Conservation (phyloP, 371 early-diverging fungal genomes). For the Actinomucor elegans region DNA sequence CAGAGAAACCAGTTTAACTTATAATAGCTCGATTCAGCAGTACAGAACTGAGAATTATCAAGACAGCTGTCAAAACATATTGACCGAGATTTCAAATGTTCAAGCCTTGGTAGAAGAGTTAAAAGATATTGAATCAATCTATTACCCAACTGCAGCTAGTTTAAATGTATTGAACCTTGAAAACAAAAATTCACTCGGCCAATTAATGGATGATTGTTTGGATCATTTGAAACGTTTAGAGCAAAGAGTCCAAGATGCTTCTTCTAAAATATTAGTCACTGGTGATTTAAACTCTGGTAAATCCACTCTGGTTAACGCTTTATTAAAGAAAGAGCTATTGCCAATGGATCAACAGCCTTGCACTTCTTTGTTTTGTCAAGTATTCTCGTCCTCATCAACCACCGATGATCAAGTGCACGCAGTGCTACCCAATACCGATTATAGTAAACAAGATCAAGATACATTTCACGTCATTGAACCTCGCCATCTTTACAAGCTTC, state of each 20-base stretch:
- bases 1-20: too few species aligned
- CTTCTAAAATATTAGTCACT: conserved; percentile 92
- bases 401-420: conserved; percentile 87
- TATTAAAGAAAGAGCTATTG: conserved; percentile 84
- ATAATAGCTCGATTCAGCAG: too few species aligned
- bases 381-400: conserved; percentile 41
- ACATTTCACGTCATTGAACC: conserved; percentile 75
- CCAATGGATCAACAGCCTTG: conserved; percentile 97
- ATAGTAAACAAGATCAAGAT: neutral
- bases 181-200: conserved; percentile 66
- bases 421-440: conserved; percentile 30
- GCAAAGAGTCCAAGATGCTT: conserved; percentile 84
- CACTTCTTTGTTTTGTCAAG: conserved; percentile 93
- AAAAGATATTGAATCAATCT: conserved; percentile 55
- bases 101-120: conserved; percentile 30
- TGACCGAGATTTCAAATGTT: conserved; percentile 57
- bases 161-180: conserved; percentile 38
- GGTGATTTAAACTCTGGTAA: conserved; percentile 98
- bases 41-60: conserved; percentile 35
- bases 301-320: conserved; percentile 94
- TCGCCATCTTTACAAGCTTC: conserved; percentile 59
- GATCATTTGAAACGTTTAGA: conserved; percentile 80
- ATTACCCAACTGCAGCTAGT: conserved; percentile 2
- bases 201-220: conserved; percentile 67
- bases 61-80: conserved; percentile 67